Base-by-base conservation (phyloP, 345 rosid species). In the Euphorbia peplus region DNA sequence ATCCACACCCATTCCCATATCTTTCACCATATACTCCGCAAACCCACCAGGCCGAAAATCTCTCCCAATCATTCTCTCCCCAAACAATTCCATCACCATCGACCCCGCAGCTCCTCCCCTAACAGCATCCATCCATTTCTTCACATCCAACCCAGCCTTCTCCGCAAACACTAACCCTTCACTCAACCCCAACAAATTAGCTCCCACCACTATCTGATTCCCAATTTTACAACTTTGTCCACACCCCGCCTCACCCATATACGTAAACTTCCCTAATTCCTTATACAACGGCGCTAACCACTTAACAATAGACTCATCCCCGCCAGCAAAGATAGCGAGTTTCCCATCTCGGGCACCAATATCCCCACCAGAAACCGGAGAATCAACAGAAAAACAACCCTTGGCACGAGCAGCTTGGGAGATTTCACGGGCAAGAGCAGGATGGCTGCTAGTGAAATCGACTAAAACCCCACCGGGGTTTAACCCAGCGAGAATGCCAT, bases 1-100 rank as follows among this genome's bases (percentile, higher is more conserved):
- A 78, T 84, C 80, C 60, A 82, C 85, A 4, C 93, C 92, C 88
- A 90, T 85, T 8, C 93, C 97, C 82, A 88, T 74, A 73, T 93
- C 98, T 82, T 93, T 93, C 70, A 90, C 92, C 76, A 89, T 82
- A 46, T 90, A 93, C 79, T 90, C 92, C 0, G 89, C 89, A 32
- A 83, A 85, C 46, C 85, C 98, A 0, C 96, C 93, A 0, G 92
- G 86, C 77, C 71, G 80, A 44, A 85, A 86, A 57, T 90, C 93
- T 68, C 86, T 82, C 50, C 63, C 77, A 0, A 77, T 81, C 91
- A 87, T 82, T 79, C 91, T 87, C 65, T 62, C 84, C 66, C 98
- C 96, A 18, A 80, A 89, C 50, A 90, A 18, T 70, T 85, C 79
- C 93, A 93, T 90, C 67, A 75, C 91, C 80, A 72, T 85, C 0